Conservation (phyloP, 169 alveolate genomes). For the Cryptosporidium ubiquitum region DNA sequence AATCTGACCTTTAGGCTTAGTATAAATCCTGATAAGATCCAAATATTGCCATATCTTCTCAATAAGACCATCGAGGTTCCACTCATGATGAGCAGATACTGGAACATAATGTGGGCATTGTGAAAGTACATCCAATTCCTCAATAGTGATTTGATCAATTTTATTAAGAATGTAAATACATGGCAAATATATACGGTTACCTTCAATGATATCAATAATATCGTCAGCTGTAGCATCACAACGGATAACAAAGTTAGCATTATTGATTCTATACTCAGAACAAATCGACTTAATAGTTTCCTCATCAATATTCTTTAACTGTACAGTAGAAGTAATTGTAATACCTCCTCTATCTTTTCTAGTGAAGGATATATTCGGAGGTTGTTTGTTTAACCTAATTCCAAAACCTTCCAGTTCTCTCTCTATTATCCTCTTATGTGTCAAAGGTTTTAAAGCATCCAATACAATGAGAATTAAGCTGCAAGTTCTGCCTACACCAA, state of each 20-base stretch:
- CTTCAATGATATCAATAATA: constrained; percentile 97
- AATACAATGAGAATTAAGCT: constrained; percentile 92
- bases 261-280: constrained; percentile 93
- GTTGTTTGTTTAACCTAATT: constrained; percentile 93
- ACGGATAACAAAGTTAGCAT: constrained; percentile 93
- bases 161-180: constrained; percentile 93
- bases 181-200: constrained; percentile 93
- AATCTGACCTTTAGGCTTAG: constrained; percentile 97
- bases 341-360: constrained; percentile 88
- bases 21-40: constrained; percentile 95
- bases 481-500: constrained; percentile 97
- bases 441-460: constrained; percentile 94
- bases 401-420: constrained; percentile 97
- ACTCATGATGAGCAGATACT: constrained; percentile 83
- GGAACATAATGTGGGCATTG: constrained; percentile 96
- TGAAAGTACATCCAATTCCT: constrained; percentile 92
- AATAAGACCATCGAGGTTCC: constrained; percentile 96
- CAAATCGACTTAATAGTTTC: constrained; percentile 85
- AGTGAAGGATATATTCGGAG: constrained; percentile 90
- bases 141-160: constrained; percentile 90
- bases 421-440: constrained; percentile 92
- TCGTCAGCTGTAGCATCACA: constrained; percentile 97
- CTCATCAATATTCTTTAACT: constrained; percentile 81
- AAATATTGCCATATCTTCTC: constrained; percentile 97
- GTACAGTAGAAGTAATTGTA: constrained; percentile 80